Conservation (phyloP, 2,329 filamentous ascomycete species). For the Penicillium nordicum region DNA sequence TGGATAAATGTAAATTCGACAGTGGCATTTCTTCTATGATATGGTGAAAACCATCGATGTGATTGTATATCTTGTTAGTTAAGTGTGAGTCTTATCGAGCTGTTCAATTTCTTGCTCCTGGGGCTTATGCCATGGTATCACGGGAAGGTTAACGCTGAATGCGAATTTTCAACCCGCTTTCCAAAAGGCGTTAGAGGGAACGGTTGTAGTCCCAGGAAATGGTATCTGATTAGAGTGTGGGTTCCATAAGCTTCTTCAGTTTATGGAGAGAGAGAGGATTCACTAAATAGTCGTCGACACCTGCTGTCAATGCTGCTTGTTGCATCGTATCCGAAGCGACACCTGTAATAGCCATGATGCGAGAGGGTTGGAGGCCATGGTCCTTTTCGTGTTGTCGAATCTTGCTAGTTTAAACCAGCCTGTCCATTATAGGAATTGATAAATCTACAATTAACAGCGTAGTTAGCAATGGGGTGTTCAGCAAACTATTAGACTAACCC, state of each 20-base stretch:
- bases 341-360: constrained; percentile 33
- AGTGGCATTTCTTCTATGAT: constrained; percentile 32
- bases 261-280: constrained; percentile 31
- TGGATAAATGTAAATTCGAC: constrained; percentile 19
- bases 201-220: background rate
- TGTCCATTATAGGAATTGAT: constrained; percentile 46
- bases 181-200: background rate
- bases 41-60: constrained; percentile 15
- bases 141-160: background rate
- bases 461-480: background rate
- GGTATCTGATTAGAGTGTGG: background rate
- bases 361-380: constrained; percentile 18
- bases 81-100: background rate
- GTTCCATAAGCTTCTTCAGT: constrained; percentile 29
- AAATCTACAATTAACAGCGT: constrained; percentile 33
- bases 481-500: constrained; percentile 19
- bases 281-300: constrained; percentile 32
- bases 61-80: background rate
- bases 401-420: constrained; percentile 41
- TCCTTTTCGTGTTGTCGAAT: constrained; percentile 34
- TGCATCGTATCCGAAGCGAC: constrained; percentile 33
- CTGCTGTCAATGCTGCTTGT: constrained; percentile 29
- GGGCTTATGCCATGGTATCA: background rate
- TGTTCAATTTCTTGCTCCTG: background rate
- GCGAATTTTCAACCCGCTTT: background rate